Base-by-base conservation (phyloP, 306 rosid species). In the Fragaria iinumae region DNA sequence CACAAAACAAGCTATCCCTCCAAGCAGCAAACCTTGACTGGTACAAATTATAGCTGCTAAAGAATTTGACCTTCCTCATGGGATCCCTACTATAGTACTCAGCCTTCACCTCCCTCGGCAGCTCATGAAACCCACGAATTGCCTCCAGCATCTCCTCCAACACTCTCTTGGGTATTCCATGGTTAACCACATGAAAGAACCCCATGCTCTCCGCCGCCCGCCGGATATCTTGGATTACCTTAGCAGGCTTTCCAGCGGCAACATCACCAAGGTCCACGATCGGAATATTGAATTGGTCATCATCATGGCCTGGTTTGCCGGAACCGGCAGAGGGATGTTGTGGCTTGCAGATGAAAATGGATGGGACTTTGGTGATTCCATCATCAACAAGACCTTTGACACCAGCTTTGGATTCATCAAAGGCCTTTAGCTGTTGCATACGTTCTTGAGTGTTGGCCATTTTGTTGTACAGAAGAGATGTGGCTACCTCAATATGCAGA, bases 31-130 rank as follows among this genome's bases (percentile, higher is more conserved):
- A 59, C 17, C 2, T 59, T 21, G 65, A 59, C 20, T 62, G 0
- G 41, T 27, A 62, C 39, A 62, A 62, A 5, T 5, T 27, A 29
- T 60, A 25, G 39, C 67, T 60, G 29, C 67, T 27, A 1, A 27
- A 10, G 34, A 11, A 60, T 14, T 27, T 60, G n/a, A 62, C 67
- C 67, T 62, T 62, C 41, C 67, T 62, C 67, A 1, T 29, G 6
- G 67, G 39, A 62, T 62, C 67, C 67, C 67, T 62, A 13, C 20
- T 62, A 62, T 29, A 62, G 67, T 62, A 62, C 20, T 62, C 20
- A 12, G 67, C 41, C 67, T 62, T 62, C 67, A 62, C 41, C 67
- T 62, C 67, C 38, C n/a, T 62, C 11, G 67, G 41, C 67, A 62
- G 67, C 67, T 27, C 67, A 29, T 62, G 67, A 27, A 62, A 62